Base-by-base conservation (phyloP, 129 eudicot genomes). In the Gnaphalium uliginosum region DNA sequence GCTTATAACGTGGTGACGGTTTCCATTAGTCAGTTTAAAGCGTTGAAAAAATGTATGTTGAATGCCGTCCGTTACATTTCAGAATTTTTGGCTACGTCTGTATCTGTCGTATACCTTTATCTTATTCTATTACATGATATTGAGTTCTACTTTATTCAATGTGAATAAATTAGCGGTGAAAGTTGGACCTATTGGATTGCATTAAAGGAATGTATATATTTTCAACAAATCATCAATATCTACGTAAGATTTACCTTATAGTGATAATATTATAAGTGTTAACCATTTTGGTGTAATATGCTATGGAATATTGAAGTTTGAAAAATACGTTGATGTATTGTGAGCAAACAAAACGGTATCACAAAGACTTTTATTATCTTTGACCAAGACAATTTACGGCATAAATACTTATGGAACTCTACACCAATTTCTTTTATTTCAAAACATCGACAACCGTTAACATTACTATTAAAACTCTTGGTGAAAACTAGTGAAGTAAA, bases 11-110 rank as follows among this genome's bases (percentile, higher is more conserved):
- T 9, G 62, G 62, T 57, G 62, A n/a, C 24, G 9, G 62, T 57
- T 57, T 22, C 62, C 21, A 2, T 19, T 57, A 57, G 62, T 57
- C 62, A 14, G 62, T 57, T 57, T 27, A 57, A 57, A 57, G 21
- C 62, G 62, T 57, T 57, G 62, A 57, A 57, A 57, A 56, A 18
- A 57, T 32, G 62, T 57, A 57, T 57, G 27, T 57, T 57, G 27
- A 57, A 57, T 21, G 21, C 25, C 24, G 62, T 57, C 62, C 11
- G 62, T 57, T 57, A 57, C 62, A 57, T 21, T 57, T 57, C 62
- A 57, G 9, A 57, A 57, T 4, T 18, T 56, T 57, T 6, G 27
- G 56, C 19, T 48, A 11, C 19, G 14, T 48, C 56, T 48, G 56
- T 15, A 14, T 18, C 56, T 9, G 19, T 4, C 19, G 15, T 48